A percentile compares a stretch with the other conserved stretches of the same genome.
These are phyloP conservation scores for Aspergillus wentii DNA, from an alignment of 495 filamentous ascomycete genomes.

Conservation along the genomic window DNA sequence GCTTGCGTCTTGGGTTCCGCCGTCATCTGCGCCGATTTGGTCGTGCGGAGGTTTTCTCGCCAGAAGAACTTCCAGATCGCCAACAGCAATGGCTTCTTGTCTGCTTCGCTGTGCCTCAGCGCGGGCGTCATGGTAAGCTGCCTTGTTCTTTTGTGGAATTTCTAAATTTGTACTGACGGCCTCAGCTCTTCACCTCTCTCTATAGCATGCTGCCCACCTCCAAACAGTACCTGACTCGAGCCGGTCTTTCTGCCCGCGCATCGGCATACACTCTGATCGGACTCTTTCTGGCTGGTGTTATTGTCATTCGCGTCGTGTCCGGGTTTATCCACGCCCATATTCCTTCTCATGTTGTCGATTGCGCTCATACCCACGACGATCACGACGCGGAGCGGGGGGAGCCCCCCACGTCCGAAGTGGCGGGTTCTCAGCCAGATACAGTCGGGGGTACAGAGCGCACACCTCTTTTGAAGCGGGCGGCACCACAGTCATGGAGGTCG, in stretches of 20 bases:
- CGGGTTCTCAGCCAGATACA: slow-evolving; percentile 13
- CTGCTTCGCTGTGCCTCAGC: slow-evolving; percentile 83
- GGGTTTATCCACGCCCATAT: slow-evolving; percentile 75
- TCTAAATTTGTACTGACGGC: neutral
- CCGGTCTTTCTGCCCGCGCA: slow-evolving; percentile 55
- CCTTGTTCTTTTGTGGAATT: slow-evolving; percentile 6
- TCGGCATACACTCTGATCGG: slow-evolving; percentile 71
- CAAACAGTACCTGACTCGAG: slow-evolving; percentile 65
- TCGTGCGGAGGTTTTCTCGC: slow-evolving; percentile 65
- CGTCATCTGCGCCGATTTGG: slow-evolving; percentile 80
- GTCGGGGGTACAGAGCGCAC: slow-evolving; percentile 35
- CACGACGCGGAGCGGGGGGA: slow-evolving; percentile 27
- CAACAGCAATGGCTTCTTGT: slow-evolving; percentile 82
- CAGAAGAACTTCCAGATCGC: slow-evolving; percentile 79
- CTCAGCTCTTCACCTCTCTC: slow-evolving; percentile 84
- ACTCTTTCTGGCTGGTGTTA: slow-evolving; percentile 75
- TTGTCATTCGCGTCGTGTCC: slow-evolving; percentile 79
- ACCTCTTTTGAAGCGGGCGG: slow-evolving; percentile 30
- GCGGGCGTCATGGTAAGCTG: slow-evolving; percentile 91
- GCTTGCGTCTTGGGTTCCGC: slow-evolving; percentile 77
- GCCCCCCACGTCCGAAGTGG: slow-evolving; percentile 17
- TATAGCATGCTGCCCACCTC: slow-evolving; percentile 92
- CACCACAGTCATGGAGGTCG: slow-evolving; percentile 16
- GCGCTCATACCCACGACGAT: slow-evolving; percentile 73
- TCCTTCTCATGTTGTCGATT: slow-evolving; percentile 91